Evolutionary conservation across 768 basidiomycete genomes (phyloP).

Genomic region (Boletus sp.): DNA sequence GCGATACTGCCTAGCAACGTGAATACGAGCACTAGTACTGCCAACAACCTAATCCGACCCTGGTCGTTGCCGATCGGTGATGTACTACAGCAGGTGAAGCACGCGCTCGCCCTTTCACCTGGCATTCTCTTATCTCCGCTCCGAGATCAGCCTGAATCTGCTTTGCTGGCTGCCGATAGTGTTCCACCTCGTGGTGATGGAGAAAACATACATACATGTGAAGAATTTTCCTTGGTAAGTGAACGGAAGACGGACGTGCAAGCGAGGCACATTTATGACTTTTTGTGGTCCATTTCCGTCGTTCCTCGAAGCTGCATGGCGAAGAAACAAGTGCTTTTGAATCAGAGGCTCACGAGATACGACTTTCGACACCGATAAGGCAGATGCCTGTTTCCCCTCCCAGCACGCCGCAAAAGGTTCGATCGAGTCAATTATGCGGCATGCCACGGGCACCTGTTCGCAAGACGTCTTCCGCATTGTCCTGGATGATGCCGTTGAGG

Average conservation of each 20-base stretch:
- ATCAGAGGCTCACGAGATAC: background rate
- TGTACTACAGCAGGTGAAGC: slow-evolving; percentile 5
- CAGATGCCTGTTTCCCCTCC: slow-evolving; percentile 19
- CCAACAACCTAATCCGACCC: background rate
- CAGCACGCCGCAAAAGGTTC: slow-evolving; percentile 25
- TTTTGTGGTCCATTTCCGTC: background rate
- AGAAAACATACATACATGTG: slow-evolving; percentile 4
- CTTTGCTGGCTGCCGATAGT: slow-evolving; percentile 3
- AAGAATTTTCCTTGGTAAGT: slow-evolving; percentile 18
- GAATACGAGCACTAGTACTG: background rate
- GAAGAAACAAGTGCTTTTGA: background rate
- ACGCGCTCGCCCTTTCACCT: slow-evolving; percentile 21
- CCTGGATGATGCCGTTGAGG: slow-evolving; percentile 27
- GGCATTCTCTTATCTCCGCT: slow-evolving; percentile 32
- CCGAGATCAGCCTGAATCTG: slow-evolving; percentile 7
- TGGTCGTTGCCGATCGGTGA: slow-evolving; percentile 14
- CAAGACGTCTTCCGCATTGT: slow-evolving; percentile 22
- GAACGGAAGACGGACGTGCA: background rate
- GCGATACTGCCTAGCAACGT: slow-evolving; percentile 9
- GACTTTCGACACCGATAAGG: slow-evolving; percentile 22
- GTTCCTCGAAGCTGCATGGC: slow-evolving; percentile 9
- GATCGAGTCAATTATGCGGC: slow-evolving; percentile 13
- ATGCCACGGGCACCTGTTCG: slow-evolving; percentile 8
- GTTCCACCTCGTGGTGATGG: slow-evolving; percentile 17
- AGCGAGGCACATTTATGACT: slow-evolving; percentile 2